Evolutionary conservation across 202 grass and related monocot genomes (phyloP).

Genomic region (Schoenoplectus triqueter): DNA sequence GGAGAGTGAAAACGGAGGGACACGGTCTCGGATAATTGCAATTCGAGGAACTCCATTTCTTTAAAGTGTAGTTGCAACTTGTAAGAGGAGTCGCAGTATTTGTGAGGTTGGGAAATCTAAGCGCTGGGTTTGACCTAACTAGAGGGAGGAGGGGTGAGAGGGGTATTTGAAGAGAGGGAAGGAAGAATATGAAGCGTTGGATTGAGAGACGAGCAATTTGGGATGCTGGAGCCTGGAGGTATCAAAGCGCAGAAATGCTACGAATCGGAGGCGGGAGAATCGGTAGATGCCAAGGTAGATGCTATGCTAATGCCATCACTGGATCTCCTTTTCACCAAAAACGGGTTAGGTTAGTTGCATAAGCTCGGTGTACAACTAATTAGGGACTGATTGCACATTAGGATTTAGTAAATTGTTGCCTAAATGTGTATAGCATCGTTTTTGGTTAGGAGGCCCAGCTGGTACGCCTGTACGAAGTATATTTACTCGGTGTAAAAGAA

Average conservation of each 20-base stretch:
- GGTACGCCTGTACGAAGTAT: too few relatives aligned
- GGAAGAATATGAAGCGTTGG: slow-evolving; percentile 45
- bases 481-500: too few relatives aligned
- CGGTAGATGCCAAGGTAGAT: slow-evolving; percentile 52
- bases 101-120: not conserved
- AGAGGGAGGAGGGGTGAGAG: not conserved
- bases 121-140: slow-evolving; percentile 15
- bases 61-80: not conserved
- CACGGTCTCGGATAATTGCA: slow-evolving; percentile 49
- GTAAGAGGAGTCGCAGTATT: not conserved
- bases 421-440: too few relatives aligned
- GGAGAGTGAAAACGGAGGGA: slow-evolving; percentile 64
- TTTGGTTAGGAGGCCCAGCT: too few relatives aligned
- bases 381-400: too few relatives aligned
- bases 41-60: slow-evolving; percentile 70
- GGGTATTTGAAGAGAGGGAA: slow-evolving; percentile 45
- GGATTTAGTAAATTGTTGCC: too few relatives aligned
- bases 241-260: slow-evolving; percentile 53
- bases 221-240: slow-evolving; percentile 18
- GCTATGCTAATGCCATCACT: slow-evolving; percentile 5
- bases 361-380: too few relatives aligned
- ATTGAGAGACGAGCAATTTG: slow-evolving; percentile 22
- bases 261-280: slow-evolving; percentile 51
- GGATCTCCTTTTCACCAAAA: too few relatives aligned
- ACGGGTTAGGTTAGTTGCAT: too few relatives aligned